Evolutionary conservation across 225 moss, liverwort and hornwort species (phyloP), one percentile per base, ranked within the genome.

Genomic region (Physcomitrium patens): DNA sequence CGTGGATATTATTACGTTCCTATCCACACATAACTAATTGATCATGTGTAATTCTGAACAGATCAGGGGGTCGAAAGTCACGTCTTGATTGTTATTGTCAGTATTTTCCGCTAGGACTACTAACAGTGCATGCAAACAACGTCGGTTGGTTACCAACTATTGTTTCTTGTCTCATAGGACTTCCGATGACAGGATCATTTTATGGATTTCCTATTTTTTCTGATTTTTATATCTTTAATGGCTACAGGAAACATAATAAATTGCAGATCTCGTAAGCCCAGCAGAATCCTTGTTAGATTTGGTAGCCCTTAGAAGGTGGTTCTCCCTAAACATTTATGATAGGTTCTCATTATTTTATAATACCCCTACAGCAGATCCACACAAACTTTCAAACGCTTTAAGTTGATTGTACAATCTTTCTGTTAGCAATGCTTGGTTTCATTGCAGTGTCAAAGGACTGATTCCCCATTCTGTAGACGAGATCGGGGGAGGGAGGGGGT

Each of bases 261-360:
- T 70, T 17, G 12, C 59, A 70, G 53, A 45, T 59, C 56, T 1
- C 62, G 72, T 22, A 9, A 18, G 26, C 18, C 60, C 31, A 45
- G 31, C 23, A 44, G 7, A 46, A 66, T 43, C 64, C 45, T 59
- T 37, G 4, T 37, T 7, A 37, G 31, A 4, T 31, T 48, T 68
- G 28, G 26, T 43, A 76, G 8, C 17, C 23, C 18, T 72, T 13
- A 8, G 13, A 43, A 53, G 70, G 28, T 65, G 42, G 42, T 70
- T 12, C 42, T 50, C 23, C 41, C 15, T 75, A 51, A 51, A 45
- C 65, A 71, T 76, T 70, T 60, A 70, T 75, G 47, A 14, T 50
- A 58, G 74, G 13, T 42, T 65, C 59, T 51, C 23, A 18, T 71
- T 27, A 24, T 61, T 51, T 16, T 49, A 51, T 61, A 51, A 20